Evolutionary conservation across 2,329 filamentous ascomycete species (phyloP), one percentile per base, ranked within the genome.

Genomic region (Pseudogymnoascus sp.): DNA sequence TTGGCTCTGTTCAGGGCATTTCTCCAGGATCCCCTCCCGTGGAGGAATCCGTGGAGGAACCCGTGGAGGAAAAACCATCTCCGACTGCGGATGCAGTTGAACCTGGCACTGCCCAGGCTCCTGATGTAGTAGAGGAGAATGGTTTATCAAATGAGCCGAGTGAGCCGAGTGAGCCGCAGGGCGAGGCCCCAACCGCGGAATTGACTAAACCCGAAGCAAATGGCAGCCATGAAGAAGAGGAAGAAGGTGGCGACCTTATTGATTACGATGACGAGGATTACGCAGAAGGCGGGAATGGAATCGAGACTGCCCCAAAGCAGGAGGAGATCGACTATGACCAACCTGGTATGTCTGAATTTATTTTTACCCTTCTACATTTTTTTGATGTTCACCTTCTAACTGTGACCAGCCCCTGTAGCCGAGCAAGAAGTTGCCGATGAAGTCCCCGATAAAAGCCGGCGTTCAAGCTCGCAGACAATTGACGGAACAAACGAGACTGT

Each of bases 221-320:
- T 57, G 50, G 50, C 11, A 57, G 9, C 28, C 50, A 61, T 31
- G 38, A 26, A 21, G 57, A 60, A 61, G 59, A 63, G 50, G 66
- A 71, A 42, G 70, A 74, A 59, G 72, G 76, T n/a, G 76, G 75
- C 11, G 78, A 80, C 67, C 64, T 78, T n/a, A 75, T 80, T 68
- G 79, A 80, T 65, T 83, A 82, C 68, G 79, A 79, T 23, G 80
- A 83, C 64, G 77, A 74, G n/a, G 76, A 79, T 53, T 19, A 42
- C 15, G 50, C 50, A 11, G n/a, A 15, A 6, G 50, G 61, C 36
- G 44, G 61, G 23, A 28, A 61, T 31, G 59, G 13, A 42, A 35
- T 61, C 35, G 38, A 61, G 19, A 36, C 19, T 42, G 59, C 21
- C 21, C 11, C 35, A 17, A 19, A 61, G 21, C 38, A 42, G 19